Evolutionary conservation across 805 yeast species (phyloP).

Genomic region (Ogataea pignaliae): DNA sequence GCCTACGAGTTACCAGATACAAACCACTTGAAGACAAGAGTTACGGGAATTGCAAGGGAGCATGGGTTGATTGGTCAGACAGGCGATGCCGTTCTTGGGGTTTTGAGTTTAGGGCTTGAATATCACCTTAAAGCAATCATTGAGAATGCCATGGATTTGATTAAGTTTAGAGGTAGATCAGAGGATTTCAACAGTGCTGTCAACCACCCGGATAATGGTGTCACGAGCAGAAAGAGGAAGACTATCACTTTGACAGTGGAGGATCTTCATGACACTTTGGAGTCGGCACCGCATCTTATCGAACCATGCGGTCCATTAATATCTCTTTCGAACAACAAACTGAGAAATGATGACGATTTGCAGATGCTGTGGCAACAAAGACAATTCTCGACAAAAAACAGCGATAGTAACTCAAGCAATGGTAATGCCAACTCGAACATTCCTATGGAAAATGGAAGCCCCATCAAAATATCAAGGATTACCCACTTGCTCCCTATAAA

Average conservation of each 20-base stretch:
- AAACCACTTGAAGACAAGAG: slow-evolving; percentile 59
- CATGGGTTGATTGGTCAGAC: slow-evolving; percentile 82
- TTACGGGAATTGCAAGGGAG: slow-evolving; percentile 82
- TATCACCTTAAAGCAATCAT: slow-evolving; percentile 69
- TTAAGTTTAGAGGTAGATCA: slow-evolving; percentile 53
- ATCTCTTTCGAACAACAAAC: slow-evolving; percentile 43
- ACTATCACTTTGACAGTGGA: slow-evolving; percentile 52
- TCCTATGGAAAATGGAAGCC: not conserved
- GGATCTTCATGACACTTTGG: slow-evolving; percentile 62
- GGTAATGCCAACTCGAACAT: not conserved
- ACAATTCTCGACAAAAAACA: slow-evolving; percentile 4
- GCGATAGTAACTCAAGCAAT: not conserved
- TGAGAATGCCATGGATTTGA: slow-evolving; percentile 70
- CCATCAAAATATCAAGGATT: not conserved
- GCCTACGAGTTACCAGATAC: slow-evolving; percentile 78
- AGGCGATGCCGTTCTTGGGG: slow-evolving; percentile 73
- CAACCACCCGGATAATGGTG: slow-evolving; percentile 1
- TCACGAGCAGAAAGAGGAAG: slow-evolving; percentile 11
- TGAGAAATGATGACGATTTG: slow-evolving; percentile 54
- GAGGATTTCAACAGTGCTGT: slow-evolving; percentile 24
- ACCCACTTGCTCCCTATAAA: not conserved
- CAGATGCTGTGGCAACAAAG: slow-evolving; percentile 16
- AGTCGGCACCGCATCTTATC: slow-evolving; percentile 59
- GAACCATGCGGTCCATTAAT: slow-evolving; percentile 63
- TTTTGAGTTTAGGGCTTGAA: slow-evolving; percentile 77